Base-by-base conservation (phyloP, 1,139 yeast genomes). In the Geotrichum carabidarum region DNA sequence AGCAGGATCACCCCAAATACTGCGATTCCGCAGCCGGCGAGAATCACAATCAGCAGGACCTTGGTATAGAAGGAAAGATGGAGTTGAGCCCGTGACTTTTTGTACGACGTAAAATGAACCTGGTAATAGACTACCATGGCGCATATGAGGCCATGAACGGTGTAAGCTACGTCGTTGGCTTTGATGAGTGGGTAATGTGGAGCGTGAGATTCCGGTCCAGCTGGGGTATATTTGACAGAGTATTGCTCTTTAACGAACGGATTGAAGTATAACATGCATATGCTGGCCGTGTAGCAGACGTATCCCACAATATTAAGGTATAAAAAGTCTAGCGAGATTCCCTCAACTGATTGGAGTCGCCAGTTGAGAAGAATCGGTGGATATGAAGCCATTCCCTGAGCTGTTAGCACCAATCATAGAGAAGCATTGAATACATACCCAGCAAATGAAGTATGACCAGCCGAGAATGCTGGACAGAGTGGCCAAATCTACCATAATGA, bases 301-400 rank as follows among this genome's bases (percentile, higher is more conserved):
- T 77, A 77, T 2, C 81, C 81, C 31, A 75, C 61, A 22, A 72
- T 65, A 62, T 76, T 77, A 44, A 77, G 65, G 34, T 67, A 64
- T 3, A 74, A 65, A 54, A 72, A 76, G 61, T 77, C 81, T 8
- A 74, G 53, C 0, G 79, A 74, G 18, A 76, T 67, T 3, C 80
- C 78, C 60, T 77, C 80, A 1, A 78, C 72, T 1, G 76, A 69
- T 54, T 62, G 65, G 38, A 76, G 63, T 43, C 63, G 61, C 42
- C 64, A 63, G 51, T 74, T 74, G 22, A 77, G 66, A 37, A 70
- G 57, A 4, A 77, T 58, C 1, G 79, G 74, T 4, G 81, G 81
- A 59, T 77, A 77, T 49, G 75, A 70, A 14, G 80, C 74, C 4
- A 75, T 59, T 50, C 78, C 72, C 80, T 74, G 64, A 48, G 63